A percentile compares a stretch with the other conserved stretches of the same genome.
Conservation (phyloP, 345 rosid genomes). For the Gynandropsis gynandra region DNA sequence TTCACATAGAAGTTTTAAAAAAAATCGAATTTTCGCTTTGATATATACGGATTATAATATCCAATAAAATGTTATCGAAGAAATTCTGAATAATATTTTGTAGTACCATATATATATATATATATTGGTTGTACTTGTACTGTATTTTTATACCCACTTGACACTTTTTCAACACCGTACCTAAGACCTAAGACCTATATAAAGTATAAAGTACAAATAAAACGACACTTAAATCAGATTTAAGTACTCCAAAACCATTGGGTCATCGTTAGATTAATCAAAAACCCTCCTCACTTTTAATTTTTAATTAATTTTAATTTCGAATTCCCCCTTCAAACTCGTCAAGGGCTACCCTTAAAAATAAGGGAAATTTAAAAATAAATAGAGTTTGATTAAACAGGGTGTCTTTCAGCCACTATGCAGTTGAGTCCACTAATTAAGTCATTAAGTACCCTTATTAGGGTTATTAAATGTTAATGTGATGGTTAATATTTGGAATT, state of each 20-base stretch:
- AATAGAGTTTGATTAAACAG: slow-evolving; percentile 7
- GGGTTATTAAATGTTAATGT: too few relatives aligned
- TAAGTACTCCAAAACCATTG: slow-evolving; percentile 30
- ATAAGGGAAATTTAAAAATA: slow-evolving; percentile 12
- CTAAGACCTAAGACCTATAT: slow-evolving; percentile 14
- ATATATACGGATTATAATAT: too few relatives aligned
- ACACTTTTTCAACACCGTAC: slow-evolving; percentile 10
- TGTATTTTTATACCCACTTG: too few relatives aligned
- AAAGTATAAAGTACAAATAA: slow-evolving; percentile 16
- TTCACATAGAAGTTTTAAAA: neutral
- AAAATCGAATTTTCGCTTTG: too few relatives aligned
- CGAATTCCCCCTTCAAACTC: slow-evolving; percentile 22
- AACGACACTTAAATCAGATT: slow-evolving; percentile 26
- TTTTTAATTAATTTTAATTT: neutral
- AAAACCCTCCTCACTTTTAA: neutral
- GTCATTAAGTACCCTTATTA: too few relatives aligned
- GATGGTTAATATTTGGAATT: too few relatives aligned
- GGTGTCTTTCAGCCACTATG: slow-evolving; percentile 25
- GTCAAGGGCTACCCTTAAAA: slow-evolving; percentile 20
- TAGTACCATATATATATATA: too few relatives aligned
- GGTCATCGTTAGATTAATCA: slow-evolving; percentile 17
- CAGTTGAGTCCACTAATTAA: slow-evolving; percentile 22
- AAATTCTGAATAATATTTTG: too few relatives aligned
- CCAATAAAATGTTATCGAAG: too few relatives aligned
- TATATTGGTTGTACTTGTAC: too few relatives aligned